Conservation (phyloP, 75 land plant species). For the Pinus albicaulis region DNA sequence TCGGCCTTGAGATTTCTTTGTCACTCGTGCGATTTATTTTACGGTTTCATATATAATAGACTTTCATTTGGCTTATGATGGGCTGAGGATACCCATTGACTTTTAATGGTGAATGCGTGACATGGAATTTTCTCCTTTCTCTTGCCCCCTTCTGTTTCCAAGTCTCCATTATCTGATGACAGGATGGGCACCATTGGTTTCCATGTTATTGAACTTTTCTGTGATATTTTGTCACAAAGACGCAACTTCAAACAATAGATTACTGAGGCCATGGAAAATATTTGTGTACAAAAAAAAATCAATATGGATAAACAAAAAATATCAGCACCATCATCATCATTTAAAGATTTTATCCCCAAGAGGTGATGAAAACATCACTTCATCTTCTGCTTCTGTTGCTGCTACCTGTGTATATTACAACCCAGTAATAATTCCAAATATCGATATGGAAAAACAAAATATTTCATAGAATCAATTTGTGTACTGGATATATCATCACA, state of each 20-base stretch:
- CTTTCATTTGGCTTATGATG: slow-evolving; percentile 93
- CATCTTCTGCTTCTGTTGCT: neutral
- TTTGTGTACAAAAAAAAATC: neutral
- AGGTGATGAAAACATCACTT: neutral
- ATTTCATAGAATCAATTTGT: neutral
- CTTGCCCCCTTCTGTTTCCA: neutral
- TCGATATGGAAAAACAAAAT: neutral
- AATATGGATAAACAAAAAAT: neutral
- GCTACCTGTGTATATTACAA: neutral
- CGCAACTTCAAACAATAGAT: neutral
- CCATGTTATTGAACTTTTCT: neutral
- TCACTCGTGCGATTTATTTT: too few relatives aligned
- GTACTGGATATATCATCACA: neutral
- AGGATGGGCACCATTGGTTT: neutral
- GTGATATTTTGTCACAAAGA: neutral
- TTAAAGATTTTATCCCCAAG: neutral
- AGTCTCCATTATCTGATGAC: neutral
- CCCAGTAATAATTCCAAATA: neutral
- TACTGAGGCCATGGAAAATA: neutral
- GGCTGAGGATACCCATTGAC: slow-evolving; percentile 67
- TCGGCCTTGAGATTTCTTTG: too few relatives aligned
- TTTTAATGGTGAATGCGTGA: slow-evolving; percentile 27
- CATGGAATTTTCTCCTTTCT: neutral
- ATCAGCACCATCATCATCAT: slow-evolving; percentile 1
- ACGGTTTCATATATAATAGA: too few relatives aligned